phyloP scores from a whole-genome alignment of 129 eudicot genomes.

The Chrysanthemum makinoi region DNA sequence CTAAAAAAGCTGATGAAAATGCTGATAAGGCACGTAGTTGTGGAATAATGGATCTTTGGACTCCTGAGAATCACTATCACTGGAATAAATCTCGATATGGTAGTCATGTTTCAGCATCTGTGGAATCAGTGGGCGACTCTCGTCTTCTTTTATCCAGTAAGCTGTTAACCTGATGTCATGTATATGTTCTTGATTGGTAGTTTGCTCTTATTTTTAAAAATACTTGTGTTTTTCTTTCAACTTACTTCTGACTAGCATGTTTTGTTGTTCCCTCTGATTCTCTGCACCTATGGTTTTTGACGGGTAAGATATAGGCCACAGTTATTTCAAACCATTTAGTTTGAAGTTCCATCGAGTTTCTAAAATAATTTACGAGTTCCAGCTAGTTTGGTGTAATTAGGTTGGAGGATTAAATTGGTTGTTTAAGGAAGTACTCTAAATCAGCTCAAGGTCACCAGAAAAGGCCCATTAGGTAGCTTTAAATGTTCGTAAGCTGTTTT shows the following conservation, averaged over 20 bases:
- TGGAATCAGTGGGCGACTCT: slow-evolving; percentile 61
- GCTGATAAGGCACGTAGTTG: slow-evolving; percentile 60
- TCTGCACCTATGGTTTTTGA: too few species aligned
- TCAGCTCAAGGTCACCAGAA: too few species aligned
- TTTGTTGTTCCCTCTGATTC: too few species aligned
- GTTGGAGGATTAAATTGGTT: neutral
- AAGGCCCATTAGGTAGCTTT: too few species aligned
- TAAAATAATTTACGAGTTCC: neutral
- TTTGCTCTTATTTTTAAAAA: too few species aligned
- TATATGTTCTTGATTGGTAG: too few species aligned
- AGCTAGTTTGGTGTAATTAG: slow-evolving; percentile 5
- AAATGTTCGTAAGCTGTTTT: too few species aligned
- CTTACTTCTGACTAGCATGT: too few species aligned
- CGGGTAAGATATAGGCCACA: too few species aligned
- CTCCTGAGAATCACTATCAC: slow-evolving; percentile 83
- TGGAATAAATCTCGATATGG: slow-evolving; percentile 89
- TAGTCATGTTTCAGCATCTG: slow-evolving; percentile 75
- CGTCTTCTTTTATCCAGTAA: slow-evolving; percentile 73
- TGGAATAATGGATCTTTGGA: slow-evolving; percentile 88
- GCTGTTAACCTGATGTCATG: slow-evolving; percentile 12
- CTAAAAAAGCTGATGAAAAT: slow-evolving; percentile 67
- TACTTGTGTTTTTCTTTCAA: too few species aligned
- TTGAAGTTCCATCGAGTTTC: neutral
- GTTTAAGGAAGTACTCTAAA: too few species aligned
- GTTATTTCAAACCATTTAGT: neutral